Evolutionary conservation across 306 rosid species (phyloP), one percentile per base, ranked within the genome.

Genomic region (Citrullus mucosospermus): DNA sequence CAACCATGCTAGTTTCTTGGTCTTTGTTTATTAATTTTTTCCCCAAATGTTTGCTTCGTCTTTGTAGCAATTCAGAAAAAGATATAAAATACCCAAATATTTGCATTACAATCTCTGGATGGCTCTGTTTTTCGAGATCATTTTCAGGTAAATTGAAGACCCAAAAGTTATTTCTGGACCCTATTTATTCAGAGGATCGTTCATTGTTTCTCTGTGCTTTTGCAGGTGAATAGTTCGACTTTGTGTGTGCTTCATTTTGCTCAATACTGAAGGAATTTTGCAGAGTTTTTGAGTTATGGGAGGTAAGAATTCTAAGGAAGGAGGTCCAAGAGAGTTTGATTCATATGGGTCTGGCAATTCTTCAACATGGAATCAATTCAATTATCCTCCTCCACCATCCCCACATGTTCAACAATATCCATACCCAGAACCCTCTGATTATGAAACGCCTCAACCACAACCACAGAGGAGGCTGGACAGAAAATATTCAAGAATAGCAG

Each of bases 401-500:
- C 71, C 93, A 11, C 67, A 82, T 51, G 77, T 87, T 82, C 86
- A 72, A 71, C 87, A 76, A 36, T 68, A 41, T 73, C 71, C 85
- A 5, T 85, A 80, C n/a, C 15, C 89, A 10, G 53, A 88, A 60
- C 61, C 88, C 2, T 78, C 81, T 9, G 85, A 75, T 46, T 68
- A 83, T 57, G 75, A 76, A 34, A 36, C 85, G 22, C 82, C 87
- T 6, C 85, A 85, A 9, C 85, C 36, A 32, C 36, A 28, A 66
- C 86, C 87, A 7, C 83, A 25, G 53, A 88, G 90, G 80, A 90
- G 65, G 56, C 60, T 86, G 81, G 89, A 91, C 61, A 87, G 91
- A 77, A 90, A 48, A 82, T 92, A 86, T 85, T 90, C 96, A 2
- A 88, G 85, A 81, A 94, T 94, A 11, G 88, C 93, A 50, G 97